These are phyloP conservation scores for Microascus cirrosus DNA, from an alignment of 2,329 filamentous ascomycete genomes.

Conservation along the genomic window DNA sequence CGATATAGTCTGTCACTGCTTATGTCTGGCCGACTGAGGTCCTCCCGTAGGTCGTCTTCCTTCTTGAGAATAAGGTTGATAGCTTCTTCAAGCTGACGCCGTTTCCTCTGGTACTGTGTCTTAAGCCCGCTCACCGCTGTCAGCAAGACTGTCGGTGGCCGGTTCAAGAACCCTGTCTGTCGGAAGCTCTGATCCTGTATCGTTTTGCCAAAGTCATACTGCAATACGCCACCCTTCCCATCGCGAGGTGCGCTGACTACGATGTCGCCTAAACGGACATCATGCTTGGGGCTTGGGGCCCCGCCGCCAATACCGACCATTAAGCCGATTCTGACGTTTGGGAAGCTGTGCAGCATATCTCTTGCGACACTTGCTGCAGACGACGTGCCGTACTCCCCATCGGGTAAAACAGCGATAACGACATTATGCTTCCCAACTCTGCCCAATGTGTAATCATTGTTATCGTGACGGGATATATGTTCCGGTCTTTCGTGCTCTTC, in stretches of 20 bases:
- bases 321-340: slow-evolving; percentile 16
- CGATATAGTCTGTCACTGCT: too few species aligned
- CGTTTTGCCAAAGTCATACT: slow-evolving; percentile 15
- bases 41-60: too few species aligned
- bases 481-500: too few species aligned
- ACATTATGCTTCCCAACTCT: too few species aligned
- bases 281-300: slow-evolving; percentile 18
- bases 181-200: slow-evolving; percentile 9
- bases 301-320: slow-evolving; percentile 24
- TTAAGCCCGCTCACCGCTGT: slow-evolving; percentile 3
- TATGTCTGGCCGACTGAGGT: too few species aligned
- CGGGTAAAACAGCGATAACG: not conserved
- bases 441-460: too few species aligned
- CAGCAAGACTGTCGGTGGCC: slow-evolving; percentile 8
- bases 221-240: slow-evolving; percentile 11
- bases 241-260: slow-evolving; percentile 9
- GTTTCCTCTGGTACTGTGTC: not conserved
- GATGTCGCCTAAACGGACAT: slow-evolving; percentile 20
- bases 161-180: slow-evolving; percentile 8
- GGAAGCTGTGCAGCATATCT: slow-evolving; percentile 17
- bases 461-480: too few species aligned
- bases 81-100: not conserved
- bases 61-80: too few species aligned
- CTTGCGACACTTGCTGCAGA: slow-evolving; percentile 16
- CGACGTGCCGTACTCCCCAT: slow-evolving; percentile 14